These are phyloP conservation scores for Violaceomyces palustris DNA, from an alignment of 1,284 basidiomycete species.

Conservation along the genomic window DNA sequence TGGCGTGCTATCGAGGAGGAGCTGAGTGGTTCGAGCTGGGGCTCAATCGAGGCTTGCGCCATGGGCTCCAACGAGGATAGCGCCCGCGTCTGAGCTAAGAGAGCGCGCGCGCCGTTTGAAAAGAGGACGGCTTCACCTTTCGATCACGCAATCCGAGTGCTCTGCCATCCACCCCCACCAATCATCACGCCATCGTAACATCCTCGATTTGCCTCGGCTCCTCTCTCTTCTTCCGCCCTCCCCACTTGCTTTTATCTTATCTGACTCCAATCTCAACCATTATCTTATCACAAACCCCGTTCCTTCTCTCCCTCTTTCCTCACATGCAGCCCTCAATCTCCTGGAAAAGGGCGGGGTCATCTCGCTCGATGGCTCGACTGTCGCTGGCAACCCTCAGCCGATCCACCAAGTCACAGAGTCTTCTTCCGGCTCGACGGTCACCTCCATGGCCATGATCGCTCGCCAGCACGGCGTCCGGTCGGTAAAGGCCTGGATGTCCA, in stretches of 20 bases:
- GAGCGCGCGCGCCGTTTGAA: not conserved
- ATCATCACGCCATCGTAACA: too few species aligned
- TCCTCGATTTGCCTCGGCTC: slow-evolving; percentile 4
- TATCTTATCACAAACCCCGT: not conserved
- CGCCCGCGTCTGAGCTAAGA: too few species aligned
- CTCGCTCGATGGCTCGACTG: slow-evolving; percentile 11
- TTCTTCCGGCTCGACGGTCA: slow-evolving; percentile 30
- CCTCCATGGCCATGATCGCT: slow-evolving; percentile 28
- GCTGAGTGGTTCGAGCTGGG: too few species aligned
- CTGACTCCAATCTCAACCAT: not conserved
- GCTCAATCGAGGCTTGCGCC: too few species aligned
- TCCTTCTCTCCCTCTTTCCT: not conserved
- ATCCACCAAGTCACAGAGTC: slow-evolving; percentile 22
- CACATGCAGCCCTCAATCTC: slow-evolving; percentile 9
- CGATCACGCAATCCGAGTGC: too few species aligned
- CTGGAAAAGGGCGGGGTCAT: slow-evolving; percentile 19
- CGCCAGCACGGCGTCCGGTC: slow-evolving; percentile 18
- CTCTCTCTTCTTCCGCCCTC: not conserved
- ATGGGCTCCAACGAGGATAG: too few species aligned
- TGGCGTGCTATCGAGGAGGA: too few species aligned
- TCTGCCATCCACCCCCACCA: too few species aligned
- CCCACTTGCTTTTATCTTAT: too few species aligned
- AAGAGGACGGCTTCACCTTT: too few species aligned
- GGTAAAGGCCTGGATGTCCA: slow-evolving; percentile 23
- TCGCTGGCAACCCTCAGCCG: slow-evolving; percentile 4